Evolutionary conservation across 2,329 filamentous ascomycete genomes (phyloP), one percentile per base, ranked within the genome.

Genomic region (Ilyonectria destructans): DNA sequence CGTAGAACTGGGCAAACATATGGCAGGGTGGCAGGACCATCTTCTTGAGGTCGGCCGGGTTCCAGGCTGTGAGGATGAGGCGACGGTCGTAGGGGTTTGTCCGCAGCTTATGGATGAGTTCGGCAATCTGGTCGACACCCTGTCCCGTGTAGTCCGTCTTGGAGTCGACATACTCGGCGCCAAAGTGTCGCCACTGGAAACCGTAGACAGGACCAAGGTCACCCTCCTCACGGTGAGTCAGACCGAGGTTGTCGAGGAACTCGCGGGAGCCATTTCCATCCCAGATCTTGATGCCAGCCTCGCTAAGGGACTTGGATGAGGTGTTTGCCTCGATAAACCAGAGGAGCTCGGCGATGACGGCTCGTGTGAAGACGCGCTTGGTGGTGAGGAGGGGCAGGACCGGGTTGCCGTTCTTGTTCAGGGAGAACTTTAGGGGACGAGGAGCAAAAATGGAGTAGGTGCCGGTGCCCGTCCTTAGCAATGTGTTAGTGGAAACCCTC

Each of bases 151-250:
- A 99, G 79, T 98, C 94, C 0, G 92, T 88, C 71, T 90, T 85
- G 15, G 91, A 88, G 77, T 96, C 92, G 19, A 91, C 85, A 80
- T 99, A 99, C 69, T 94, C 90, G 5, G 96, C 96, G 58, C 96
- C 96, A 77, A 99, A 99, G 82, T 98, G 96, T 3, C 96, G 93
- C 96, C 96, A 99, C 83, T 99, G 96, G 84, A 99, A 99, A 2
- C 96, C 96, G 80, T 99, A 99, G 0, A 98, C 95, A 33, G 96
- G 96, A 1, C 96, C 96, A 0, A 99, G 86, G 78, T 99, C 96
- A 71, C 96, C 96, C 21, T 91, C 93, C 59, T 90, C 93, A 67
- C 96, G 93, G 79, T 97, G 91, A 0, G 87, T 85, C 7, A 98
- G 88, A 0, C 96, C 96, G 1, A 96, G 88, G 70, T 86, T 91